Evolutionary conservation across 495 filamentous ascomycete genomes (phyloP).

Genomic region (Trichoderma parareesei): DNA sequence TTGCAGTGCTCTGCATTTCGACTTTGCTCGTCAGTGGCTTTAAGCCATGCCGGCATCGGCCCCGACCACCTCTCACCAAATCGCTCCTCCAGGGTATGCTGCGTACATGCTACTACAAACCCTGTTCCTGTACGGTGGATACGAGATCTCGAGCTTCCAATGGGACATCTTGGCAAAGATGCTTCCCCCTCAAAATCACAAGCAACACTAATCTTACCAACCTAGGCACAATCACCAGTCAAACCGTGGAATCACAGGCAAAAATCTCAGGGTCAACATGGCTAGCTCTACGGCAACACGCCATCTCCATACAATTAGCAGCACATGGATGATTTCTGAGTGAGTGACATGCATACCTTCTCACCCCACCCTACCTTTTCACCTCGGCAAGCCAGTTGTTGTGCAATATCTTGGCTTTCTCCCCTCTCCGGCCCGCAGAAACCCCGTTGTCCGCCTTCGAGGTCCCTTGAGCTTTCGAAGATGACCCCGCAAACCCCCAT

Average conservation of each 20-base stretch:
- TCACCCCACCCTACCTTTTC: neutral
- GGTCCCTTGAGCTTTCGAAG: neutral
- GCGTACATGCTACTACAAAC: neutral
- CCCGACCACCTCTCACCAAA: neutral
- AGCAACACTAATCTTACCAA: neutral
- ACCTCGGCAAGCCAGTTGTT: neutral
- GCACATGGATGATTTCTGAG: no score
- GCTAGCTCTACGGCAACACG: no score
- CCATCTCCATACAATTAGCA: no score
- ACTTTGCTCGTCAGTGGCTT: neutral
- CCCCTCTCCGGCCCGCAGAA: neutral
- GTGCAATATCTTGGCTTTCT: neutral
- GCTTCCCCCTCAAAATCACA: slow-evolving; percentile 6
- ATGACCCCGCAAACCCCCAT: neutral
- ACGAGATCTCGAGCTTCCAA: no score
- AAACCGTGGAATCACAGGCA: no score
- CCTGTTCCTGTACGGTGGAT: no score
- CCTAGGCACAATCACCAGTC: no score
- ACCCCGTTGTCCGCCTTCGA: neutral
- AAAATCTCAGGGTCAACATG: no score
- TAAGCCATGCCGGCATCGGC: neutral
- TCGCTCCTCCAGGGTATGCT: neutral
- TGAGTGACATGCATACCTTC: neutral
- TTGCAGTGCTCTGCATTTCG: neutral
- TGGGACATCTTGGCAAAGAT: neutral